A percentile compares a stretch with the other conserved stretches of the same genome.
Conservation (phyloP, 805 yeast species). For the Torulaspora microellipsoides region DNA sequence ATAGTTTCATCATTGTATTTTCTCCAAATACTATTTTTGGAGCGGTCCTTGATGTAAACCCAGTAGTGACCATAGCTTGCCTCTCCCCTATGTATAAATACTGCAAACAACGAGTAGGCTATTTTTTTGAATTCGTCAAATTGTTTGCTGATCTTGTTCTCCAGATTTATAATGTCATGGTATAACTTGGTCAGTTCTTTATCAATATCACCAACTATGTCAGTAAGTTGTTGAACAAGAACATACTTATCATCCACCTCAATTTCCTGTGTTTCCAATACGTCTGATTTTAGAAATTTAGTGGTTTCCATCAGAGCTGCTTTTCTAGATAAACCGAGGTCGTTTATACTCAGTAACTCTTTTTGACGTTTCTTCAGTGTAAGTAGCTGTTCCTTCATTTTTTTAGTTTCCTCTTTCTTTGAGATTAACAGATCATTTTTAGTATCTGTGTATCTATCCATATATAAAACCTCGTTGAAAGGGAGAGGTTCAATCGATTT, state of each 20-base stretch:
- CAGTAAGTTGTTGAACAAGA: conserved; percentile 34
- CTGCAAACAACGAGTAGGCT: conserved; percentile 83
- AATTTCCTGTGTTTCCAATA: conserved; percentile 42
- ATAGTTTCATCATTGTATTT: conserved; percentile 95
- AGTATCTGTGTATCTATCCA: conserved; percentile 84
- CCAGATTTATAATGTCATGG: conserved; percentile 41
- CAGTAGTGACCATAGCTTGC: conserved; percentile 97
- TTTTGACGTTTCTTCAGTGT: conserved; percentile 42
- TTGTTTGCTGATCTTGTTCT: conserved; percentile 49
- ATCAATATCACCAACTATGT: conserved; percentile 45
- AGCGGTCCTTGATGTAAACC: conserved; percentile 83
- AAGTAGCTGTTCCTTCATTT: conserved; percentile 56
- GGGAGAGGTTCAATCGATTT: conserved; percentile 81
- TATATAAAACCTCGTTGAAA: conserved; percentile 68
- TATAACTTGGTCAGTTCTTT: conserved; percentile 42
- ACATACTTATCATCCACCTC: conserved; percentile 27
- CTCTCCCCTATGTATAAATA: conserved; percentile 92
- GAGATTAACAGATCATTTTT: conserved; percentile 47
- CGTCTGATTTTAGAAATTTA: conserved; percentile 47
- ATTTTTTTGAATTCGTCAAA: conserved; percentile 56
- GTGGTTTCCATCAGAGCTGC: conserved; percentile 54
- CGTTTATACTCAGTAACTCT: conserved; percentile 43
- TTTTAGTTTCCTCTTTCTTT: conserved; percentile 49
- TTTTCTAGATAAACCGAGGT: conserved; percentile 44
- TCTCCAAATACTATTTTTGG: conserved; percentile 57